phyloP scores from a whole-genome alignment of 1,139 yeast species.

The Candida frijolesensis region DNA sequence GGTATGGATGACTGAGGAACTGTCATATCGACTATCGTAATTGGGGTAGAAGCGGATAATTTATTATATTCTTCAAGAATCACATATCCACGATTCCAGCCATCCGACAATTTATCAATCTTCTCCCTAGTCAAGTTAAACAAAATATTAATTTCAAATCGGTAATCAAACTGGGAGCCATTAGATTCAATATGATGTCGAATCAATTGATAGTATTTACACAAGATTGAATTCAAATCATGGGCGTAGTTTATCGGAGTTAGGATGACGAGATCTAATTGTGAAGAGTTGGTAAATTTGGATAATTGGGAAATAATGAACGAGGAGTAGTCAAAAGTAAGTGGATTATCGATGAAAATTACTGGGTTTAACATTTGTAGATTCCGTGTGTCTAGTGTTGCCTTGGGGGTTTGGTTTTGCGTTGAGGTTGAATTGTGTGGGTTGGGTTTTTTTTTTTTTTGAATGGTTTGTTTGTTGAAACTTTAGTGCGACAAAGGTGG shows the following conservation, averaged over 20 bases:
- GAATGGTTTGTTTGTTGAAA: too few species aligned
- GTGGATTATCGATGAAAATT: slow-evolving; percentile 29
- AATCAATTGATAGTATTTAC: slow-evolving; percentile 27
- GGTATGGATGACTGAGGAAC: background rate
- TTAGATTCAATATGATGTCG: slow-evolving; percentile 22
- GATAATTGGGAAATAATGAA: slow-evolving; percentile 18
- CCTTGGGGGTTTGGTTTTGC: too few species aligned
- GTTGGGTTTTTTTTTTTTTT: too few species aligned
- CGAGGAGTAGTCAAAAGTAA: slow-evolving; percentile 23
- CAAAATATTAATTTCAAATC: slow-evolving; percentile 34
- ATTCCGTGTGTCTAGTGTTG: too few species aligned
- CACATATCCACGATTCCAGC: slow-evolving; percentile 11
- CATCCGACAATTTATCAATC: slow-evolving; percentile 1
- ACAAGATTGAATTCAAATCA: slow-evolving; percentile 29
- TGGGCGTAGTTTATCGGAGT: slow-evolving; percentile 20
- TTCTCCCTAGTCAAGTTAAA: slow-evolving; percentile 21
- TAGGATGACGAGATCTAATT: slow-evolving; percentile 29
- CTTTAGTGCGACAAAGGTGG: too few species aligned
- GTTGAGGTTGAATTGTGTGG: too few species aligned
- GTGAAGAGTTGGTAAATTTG: background rate
- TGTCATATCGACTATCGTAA: background rate
- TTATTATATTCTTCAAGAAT: slow-evolving; percentile 5
- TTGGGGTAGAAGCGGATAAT: background rate
- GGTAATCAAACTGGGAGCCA: slow-evolving; percentile 20
- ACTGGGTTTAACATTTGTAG: slow-evolving; percentile 19